These are phyloP conservation scores for Melampsora larici-populina DNA, from an alignment of 1,284 basidiomycete genomes.

Conservation along the genomic window DNA sequence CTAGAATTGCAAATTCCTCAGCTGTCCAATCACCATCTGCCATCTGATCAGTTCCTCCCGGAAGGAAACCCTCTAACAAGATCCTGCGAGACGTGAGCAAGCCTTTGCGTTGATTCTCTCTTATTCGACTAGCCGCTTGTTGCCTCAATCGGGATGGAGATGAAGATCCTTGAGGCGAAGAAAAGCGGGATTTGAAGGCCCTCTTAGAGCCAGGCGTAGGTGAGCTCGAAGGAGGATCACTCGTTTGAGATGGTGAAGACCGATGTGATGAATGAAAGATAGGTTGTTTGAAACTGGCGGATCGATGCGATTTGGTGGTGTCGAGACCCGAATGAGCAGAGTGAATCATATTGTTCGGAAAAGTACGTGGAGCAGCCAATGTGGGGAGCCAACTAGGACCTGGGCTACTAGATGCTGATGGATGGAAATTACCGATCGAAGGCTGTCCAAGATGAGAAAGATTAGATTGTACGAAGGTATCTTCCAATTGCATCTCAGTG, in stretches of 20 bases:
- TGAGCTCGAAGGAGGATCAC: slow-evolving; percentile 19
- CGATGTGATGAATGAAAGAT: not conserved
- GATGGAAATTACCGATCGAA: slow-evolving; percentile 10
- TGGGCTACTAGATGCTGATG: slow-evolving; percentile 17
- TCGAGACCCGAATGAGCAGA: not conserved
- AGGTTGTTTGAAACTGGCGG: slow-evolving; percentile 19
- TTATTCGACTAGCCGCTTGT: slow-evolving; percentile 22
- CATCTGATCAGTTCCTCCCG: no score
- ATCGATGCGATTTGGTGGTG: not conserved
- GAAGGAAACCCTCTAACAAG: slow-evolving; percentile 16
- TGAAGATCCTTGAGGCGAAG: not conserved
- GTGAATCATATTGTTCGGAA: no score
- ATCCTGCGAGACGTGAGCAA: not conserved
- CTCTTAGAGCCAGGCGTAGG: slow-evolving; percentile 15
- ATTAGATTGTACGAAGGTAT: not conserved
- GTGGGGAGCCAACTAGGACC: slow-evolving; percentile 32
- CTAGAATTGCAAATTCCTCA: no score
- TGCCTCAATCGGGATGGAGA: slow-evolving; percentile 27
- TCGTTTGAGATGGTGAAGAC: not conserved
- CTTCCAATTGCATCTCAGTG: slow-evolving; percentile 14
- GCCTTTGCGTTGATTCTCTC: slow-evolving; percentile 8
- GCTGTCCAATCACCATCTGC: no score
- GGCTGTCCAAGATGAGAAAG: not conserved
- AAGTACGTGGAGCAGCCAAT: not conserved
- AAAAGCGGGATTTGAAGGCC: not conserved